These are phyloP conservation scores for Jacaranda copaia DNA, from an alignment of 257 asterid species.

Conservation along the genomic window DNA sequence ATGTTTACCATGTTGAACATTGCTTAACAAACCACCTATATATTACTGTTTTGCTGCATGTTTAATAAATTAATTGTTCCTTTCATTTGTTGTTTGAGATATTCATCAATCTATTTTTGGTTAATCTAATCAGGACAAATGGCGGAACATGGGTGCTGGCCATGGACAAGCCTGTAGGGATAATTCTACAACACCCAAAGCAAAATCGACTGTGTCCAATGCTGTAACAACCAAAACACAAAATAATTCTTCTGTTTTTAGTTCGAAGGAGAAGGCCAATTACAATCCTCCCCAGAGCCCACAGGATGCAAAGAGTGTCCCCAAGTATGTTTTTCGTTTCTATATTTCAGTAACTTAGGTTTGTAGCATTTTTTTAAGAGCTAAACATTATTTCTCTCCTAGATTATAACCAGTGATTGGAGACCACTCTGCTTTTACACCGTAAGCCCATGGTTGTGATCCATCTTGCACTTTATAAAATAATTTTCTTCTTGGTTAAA, in stretches of 20 bases:
- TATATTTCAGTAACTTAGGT: slow-evolving; percentile 11
- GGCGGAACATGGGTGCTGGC: slow-evolving; percentile 52
- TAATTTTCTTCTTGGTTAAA: neutral
- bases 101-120: slow-evolving; percentile 26
- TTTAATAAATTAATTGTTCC: neutral
- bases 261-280: slow-evolving; percentile 32
- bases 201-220: slow-evolving; percentile 28
- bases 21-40: neutral
- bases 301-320: slow-evolving; percentile 33
- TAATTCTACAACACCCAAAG: slow-evolving; percentile 30
- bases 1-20: neutral
- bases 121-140: slow-evolving; percentile 54
- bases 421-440: neutral
- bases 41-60: slow-evolving; percentile 16
- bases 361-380: slow-evolving; percentile 12
- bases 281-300: slow-evolving; percentile 34
- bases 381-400: neutral
- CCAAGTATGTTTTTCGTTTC: slow-evolving; percentile 33
- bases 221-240: slow-evolving; percentile 22
- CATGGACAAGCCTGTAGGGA: slow-evolving; percentile 43
- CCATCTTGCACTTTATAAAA: neutral
- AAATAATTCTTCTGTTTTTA: slow-evolving; percentile 21
- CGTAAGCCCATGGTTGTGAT: slow-evolving; percentile 5
- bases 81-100: neutral
- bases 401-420: slow-evolving; percentile 8